phyloP scores from a whole-genome alignment of 2,329 filamentous ascomycete species.

The Lasiodiplodia sp. region DNA sequence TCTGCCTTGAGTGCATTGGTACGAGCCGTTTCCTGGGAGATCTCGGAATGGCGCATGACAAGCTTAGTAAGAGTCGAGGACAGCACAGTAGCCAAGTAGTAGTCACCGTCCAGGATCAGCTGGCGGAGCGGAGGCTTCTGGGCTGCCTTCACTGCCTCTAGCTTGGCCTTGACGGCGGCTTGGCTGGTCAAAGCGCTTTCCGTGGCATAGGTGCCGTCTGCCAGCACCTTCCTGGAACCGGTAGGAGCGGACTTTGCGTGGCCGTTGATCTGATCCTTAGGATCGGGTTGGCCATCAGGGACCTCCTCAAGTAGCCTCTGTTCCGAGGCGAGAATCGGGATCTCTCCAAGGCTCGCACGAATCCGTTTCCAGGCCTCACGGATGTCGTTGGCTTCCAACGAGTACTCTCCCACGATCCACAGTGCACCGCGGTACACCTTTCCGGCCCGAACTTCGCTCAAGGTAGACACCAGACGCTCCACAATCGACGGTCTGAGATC shows the following conservation, averaged over 20 bases:
- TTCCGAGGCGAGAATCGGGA: conserved; percentile 94
- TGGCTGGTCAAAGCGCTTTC: conserved; percentile 95
- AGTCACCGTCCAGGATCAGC: conserved; percentile 95
- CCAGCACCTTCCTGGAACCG: conserved; percentile 88
- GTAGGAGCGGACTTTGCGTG: conserved; percentile 79
- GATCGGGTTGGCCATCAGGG: conserved; percentile 68
- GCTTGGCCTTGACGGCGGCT: conserved; percentile 84
- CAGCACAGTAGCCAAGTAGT: conserved; percentile 94
- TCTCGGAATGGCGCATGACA: conserved; percentile 95
- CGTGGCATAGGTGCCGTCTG: conserved; percentile 96
- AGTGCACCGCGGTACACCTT: conserved; percentile 97
- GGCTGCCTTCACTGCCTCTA: conserved; percentile 96
- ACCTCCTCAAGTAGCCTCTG: conserved; percentile 89
- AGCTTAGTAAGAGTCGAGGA: conserved; percentile 95
- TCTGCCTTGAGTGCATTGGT: conserved; percentile 95
- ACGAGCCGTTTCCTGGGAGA: conserved; percentile 82
- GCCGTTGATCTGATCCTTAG: conserved; percentile 77
- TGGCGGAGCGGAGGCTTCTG: conserved; percentile 95
- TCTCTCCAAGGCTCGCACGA: conserved; percentile 90
- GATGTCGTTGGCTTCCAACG: conserved; percentile 90
- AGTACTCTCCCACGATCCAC: conserved; percentile 98
- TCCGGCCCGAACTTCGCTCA: conserved; percentile 91
- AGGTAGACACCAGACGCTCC: conserved; percentile 83
- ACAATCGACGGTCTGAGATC: conserved; percentile 87
- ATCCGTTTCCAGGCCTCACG: conserved; percentile 97